Conservation (phyloP, 257 asterid genomes). For the Solanum clarkiae region DNA sequence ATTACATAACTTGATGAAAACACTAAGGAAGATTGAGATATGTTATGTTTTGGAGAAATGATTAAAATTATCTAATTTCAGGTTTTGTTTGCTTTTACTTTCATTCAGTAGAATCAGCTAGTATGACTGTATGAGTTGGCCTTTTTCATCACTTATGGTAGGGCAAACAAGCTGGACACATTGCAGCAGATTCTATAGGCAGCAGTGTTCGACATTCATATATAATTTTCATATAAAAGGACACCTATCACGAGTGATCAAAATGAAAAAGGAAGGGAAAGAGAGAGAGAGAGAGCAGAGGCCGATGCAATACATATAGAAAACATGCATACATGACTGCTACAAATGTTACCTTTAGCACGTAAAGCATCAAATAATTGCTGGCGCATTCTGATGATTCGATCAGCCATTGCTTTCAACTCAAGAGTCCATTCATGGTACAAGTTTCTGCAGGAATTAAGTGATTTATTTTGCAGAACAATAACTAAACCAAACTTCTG, state of each 20-base stretch:
- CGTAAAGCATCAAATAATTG: slow-evolving; percentile 73
- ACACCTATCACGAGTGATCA: not conserved
- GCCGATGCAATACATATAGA: not conserved
- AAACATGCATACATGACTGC: not conserved
- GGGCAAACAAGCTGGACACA: not conserved
- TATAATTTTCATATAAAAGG: not conserved
- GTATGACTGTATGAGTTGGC: not conserved
- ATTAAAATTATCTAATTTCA: not conserved
- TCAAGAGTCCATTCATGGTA: slow-evolving; percentile 82
- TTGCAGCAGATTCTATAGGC: not conserved
- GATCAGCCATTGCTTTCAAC: slow-evolving; percentile 98
- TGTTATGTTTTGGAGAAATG: not conserved
- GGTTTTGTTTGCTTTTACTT: not conserved
- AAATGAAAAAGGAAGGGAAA: not conserved
- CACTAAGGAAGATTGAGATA: not conserved
- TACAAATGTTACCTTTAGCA: slow-evolving; percentile 39
- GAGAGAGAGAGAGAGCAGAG: not conserved
- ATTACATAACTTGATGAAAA: not conserved
- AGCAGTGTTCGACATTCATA: not conserved
- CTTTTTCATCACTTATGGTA: not conserved
- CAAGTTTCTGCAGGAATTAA: slow-evolving; percentile 42
- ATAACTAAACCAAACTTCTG: not conserved
- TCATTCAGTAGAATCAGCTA: not conserved
- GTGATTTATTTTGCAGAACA: not conserved
- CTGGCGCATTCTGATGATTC: slow-evolving; percentile 88